A percentile compares a stretch with the other conserved stretches of the same genome.
phyloP scores from a whole-genome alignment of 1,284 basidiomycete genomes.

The Dichomitus squalens region DNA sequence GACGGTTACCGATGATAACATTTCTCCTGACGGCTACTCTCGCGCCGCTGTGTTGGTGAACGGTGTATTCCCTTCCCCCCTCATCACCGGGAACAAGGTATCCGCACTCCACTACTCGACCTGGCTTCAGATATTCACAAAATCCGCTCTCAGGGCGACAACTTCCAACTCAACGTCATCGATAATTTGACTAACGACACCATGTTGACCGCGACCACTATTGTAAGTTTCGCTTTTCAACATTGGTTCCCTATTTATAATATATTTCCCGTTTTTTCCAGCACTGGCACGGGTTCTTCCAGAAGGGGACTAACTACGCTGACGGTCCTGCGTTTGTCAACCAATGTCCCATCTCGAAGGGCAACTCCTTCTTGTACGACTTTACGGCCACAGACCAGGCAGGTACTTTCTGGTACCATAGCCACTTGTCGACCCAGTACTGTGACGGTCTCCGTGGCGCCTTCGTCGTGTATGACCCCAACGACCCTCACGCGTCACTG shows the following conservation, averaged over 20 bases:
- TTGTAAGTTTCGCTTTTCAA: conserved; percentile 27
- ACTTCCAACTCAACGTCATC: conserved; percentile 38
- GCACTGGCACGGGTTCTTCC: conserved; percentile 44
- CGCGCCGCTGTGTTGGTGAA: conserved; percentile 26
- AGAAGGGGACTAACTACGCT: conserved; percentile 36
- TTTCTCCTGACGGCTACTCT: conserved; percentile 27
- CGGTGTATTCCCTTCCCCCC: conserved; percentile 29
- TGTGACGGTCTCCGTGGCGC: conserved; percentile 40
- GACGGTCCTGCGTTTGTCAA: conserved; percentile 42
- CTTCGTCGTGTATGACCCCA: conserved; percentile 43
- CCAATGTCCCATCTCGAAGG: conserved; percentile 54
- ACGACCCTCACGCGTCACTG: conserved; percentile 38
- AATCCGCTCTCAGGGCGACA: conserved; percentile 27
- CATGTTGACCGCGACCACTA: conserved; percentile 38
- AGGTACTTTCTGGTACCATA: conserved; percentile 33
- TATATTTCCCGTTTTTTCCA: conserved; percentile 10
- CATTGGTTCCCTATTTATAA: not conserved
- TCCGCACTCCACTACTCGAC: not conserved
- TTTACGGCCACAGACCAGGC: conserved; percentile 37
- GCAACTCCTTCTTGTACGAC: conserved; percentile 46
- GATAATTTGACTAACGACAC: conserved; percentile 35
- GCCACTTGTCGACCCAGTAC: conserved; percentile 31
- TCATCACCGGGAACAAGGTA: conserved; percentile 30
- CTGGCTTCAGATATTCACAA: not conserved
- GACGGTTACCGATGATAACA: conserved; percentile 17